These are phyloP conservation scores for Cyberlindnera xishuangbannaensis DNA, from an alignment of 805 yeast species.

Conservation along the genomic window DNA sequence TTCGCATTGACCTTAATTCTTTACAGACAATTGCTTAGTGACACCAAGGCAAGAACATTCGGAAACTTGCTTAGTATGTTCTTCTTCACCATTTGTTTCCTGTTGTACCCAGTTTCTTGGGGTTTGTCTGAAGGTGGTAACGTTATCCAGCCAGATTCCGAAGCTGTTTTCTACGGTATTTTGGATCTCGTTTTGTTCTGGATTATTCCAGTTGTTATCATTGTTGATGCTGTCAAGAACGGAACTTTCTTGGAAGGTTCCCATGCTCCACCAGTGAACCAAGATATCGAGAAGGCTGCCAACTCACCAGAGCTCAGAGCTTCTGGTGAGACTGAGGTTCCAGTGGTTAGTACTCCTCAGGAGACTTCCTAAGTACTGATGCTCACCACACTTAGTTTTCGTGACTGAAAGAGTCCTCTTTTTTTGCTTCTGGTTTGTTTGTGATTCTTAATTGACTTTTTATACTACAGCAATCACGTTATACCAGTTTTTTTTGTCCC, in stretches of 20 bases:
- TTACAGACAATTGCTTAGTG: conserved; percentile 24
- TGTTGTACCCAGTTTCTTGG: conserved; percentile 44
- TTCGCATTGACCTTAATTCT: conserved; percentile 29
- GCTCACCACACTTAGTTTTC: not conserved
- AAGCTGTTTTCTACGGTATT: conserved; percentile 48
- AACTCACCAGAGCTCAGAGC: conserved; percentile 23
- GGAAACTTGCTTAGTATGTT: conserved; percentile 10
- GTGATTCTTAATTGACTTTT: no score
- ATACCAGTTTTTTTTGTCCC: no score
- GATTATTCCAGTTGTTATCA: conserved; percentile 33
- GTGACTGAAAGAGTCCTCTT: no score
- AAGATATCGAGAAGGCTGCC: conserved; percentile 16
- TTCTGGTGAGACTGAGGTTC: conserved; percentile 31
- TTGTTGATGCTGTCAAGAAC: conserved; percentile 17
- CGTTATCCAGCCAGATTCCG: conserved; percentile 47
- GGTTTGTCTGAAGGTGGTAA: conserved; percentile 54
- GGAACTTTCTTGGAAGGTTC: conserved; percentile 14
- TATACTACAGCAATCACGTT: no score
- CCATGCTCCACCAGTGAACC: conserved; percentile 4
- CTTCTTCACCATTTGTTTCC: conserved; percentile 32
- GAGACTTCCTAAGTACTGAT: not conserved
- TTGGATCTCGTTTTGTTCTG: conserved; percentile 41
- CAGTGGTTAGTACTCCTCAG: conserved; percentile 1
- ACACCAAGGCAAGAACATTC: conserved; percentile 7
- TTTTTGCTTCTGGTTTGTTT: no score